Percentiles rank a stretch among this genome's conserved stretches.
Conservation (phyloP, 805 yeast species). For the Saccharomyces paradoxus region DNA sequence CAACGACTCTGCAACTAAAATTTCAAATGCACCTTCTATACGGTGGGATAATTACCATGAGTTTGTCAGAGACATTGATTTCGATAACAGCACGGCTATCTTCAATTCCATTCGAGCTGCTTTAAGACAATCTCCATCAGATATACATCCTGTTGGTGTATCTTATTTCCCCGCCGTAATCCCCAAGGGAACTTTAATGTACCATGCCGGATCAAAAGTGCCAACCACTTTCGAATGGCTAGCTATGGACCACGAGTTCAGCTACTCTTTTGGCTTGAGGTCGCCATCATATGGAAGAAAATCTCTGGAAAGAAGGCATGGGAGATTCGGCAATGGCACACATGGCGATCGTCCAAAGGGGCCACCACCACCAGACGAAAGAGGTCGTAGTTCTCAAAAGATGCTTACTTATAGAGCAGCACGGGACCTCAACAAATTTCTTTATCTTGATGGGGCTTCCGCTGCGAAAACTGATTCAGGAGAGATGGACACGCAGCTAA, state of each 20-base stretch:
- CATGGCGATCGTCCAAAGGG: neutral
- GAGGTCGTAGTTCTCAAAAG: neutral
- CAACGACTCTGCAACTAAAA: neutral
- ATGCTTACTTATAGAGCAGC: constrained; percentile 39
- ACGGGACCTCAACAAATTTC: constrained; percentile 40
- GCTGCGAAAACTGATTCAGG: constrained; percentile 54
- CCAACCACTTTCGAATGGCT: constrained; percentile 52
- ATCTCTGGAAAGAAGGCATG: constrained; percentile 3
- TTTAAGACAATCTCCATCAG: constrained; percentile 42
- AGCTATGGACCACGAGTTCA: constrained; percentile 57
- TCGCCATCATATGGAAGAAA: constrained; percentile 18
- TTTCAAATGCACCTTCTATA: neutral
- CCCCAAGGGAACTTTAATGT: constrained; percentile 50
- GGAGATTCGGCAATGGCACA: constrained; percentile 1
- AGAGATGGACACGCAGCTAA: constrained; percentile 51
- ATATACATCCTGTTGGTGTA: constrained; percentile 49
- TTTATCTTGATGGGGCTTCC: constrained; percentile 56
- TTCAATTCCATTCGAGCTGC: constrained; percentile 50
- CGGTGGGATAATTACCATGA: constrained; percentile 20
- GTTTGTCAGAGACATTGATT: constrained; percentile 30
- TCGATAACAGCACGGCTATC: constrained; percentile 44
- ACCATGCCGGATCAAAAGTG: constrained; percentile 43
- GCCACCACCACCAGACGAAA: neutral
- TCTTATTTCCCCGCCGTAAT: constrained; percentile 52
- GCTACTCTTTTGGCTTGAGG: constrained; percentile 39